These are phyloP conservation scores for Vigna mungo DNA, from an alignment of 306 rosid genomes.

Conservation along the genomic window DNA sequence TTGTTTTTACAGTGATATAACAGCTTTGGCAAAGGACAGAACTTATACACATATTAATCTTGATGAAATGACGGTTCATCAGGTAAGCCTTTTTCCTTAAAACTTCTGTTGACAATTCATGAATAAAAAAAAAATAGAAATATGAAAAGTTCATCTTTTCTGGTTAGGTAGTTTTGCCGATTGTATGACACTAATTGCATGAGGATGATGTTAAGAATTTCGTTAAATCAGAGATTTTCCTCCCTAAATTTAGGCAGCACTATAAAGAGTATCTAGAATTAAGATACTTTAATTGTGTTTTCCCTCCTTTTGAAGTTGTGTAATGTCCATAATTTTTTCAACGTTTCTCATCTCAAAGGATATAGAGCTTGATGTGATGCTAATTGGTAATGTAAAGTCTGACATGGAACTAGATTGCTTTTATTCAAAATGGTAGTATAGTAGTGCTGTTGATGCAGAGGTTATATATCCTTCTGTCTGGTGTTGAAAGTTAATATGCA, in stretches of 20 bases:
- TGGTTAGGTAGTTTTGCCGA: constrained; percentile 29
- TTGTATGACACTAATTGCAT: constrained; percentile 11
- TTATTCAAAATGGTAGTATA: not conserved
- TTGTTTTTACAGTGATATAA: constrained; percentile 78
- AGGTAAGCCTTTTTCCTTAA: constrained; percentile 52
- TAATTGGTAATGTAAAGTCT: not conserved
- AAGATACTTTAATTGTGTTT: constrained; percentile 5
- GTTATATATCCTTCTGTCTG: not conserved
- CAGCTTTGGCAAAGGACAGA: constrained; percentile 98
- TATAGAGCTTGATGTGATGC: not conserved
- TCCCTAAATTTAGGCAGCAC: constrained; percentile 10
- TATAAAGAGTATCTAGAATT: constrained; percentile 4
- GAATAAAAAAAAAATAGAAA: not conserved
- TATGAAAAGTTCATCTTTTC: constrained; percentile 9
- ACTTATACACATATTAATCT: constrained; percentile 88
- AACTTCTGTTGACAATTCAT: constrained; percentile 20
- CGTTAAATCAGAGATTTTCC: not conserved
- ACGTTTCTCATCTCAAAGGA: not conserved
- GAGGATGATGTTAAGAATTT: constrained; percentile 22
- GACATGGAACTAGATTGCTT: not conserved
- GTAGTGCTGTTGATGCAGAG: constrained; percentile 17
- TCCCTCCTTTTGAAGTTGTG: not conserved
- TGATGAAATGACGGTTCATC: constrained; percentile 95
- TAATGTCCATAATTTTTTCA: constrained; percentile 9
- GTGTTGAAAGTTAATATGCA: not conserved